Conservation (phyloP, 176 grass and related monocot genomes). For the Saccharum officinarum region DNA sequence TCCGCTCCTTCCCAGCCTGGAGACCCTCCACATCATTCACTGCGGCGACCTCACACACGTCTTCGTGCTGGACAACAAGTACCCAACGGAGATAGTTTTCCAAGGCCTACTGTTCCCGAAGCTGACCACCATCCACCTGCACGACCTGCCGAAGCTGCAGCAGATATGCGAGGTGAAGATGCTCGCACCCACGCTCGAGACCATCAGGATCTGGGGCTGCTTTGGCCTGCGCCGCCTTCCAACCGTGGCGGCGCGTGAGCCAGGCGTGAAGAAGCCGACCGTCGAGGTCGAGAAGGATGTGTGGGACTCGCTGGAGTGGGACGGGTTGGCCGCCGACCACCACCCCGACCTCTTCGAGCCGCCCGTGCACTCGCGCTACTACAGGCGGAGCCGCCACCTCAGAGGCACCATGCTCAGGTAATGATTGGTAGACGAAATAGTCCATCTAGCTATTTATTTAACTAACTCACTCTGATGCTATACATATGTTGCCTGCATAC, state of each 20-base stretch:
- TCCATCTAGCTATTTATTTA: too few relatives aligned
- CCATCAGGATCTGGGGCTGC: slow-evolving; percentile 22
- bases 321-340: neutral
- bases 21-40: slow-evolving; percentile 33
- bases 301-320: slow-evolving; percentile 32
- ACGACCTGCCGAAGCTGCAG: neutral
- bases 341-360: neutral
- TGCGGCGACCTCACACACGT: neutral
- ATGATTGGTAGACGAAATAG: too few relatives aligned
- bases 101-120: neutral
- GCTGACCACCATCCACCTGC: slow-evolving; percentile 3
- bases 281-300: slow-evolving; percentile 26
- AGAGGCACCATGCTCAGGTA: slow-evolving; percentile 31
- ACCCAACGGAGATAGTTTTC: neutral
- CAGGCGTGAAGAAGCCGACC: neutral
- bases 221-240: neutral
- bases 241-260: neutral
- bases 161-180: slow-evolving; percentile 1
- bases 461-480: neutral
- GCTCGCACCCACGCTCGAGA: neutral
- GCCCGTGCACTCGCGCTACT: neutral
- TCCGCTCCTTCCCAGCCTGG: neutral
- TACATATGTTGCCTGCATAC: neutral
- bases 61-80: neutral
- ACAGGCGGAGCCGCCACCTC: neutral